These are phyloP conservation scores for Lepidium didymum DNA, from an alignment of 345 rosid species.

Conservation along the genomic window DNA sequence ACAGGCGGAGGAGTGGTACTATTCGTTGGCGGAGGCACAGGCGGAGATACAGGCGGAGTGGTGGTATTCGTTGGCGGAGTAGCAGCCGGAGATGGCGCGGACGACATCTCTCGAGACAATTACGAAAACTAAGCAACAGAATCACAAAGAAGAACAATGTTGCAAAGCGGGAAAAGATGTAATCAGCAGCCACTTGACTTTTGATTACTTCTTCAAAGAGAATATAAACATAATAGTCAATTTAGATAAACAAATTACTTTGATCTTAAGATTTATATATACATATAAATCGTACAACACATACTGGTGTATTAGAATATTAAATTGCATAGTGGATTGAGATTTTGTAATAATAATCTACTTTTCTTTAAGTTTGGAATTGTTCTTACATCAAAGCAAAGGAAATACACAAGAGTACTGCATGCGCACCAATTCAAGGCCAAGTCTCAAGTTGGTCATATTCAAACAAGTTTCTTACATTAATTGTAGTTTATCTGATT, in stretches of 20 bases:
- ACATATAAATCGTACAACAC: background rate
- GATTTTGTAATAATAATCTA: background rate
- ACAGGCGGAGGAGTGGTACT: too few species aligned
- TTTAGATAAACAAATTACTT: too few species aligned
- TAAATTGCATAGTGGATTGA: background rate
- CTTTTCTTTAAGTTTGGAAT: background rate
- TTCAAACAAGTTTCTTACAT: background rate
- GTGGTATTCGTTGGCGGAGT: constrained; percentile 8
- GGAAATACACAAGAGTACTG: background rate
- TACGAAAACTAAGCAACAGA: background rate
- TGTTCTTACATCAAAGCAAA: background rate
- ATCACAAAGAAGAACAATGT: background rate
- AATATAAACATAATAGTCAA: too few species aligned
- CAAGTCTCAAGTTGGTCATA: background rate
- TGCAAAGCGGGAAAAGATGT: background rate
- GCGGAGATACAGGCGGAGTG: background rate
- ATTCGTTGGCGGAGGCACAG: constrained; percentile 13
- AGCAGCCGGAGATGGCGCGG: constrained; percentile 33
- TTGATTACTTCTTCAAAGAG: background rate
- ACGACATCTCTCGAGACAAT: constrained; percentile 32
- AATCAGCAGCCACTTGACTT: background rate
- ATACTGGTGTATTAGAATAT: background rate
- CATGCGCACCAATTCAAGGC: background rate
- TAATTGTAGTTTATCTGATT: background rate
- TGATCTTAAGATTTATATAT: background rate